Conservation (phyloP, 768 basidiomycete species). For the Mycena epipterygia region DNA sequence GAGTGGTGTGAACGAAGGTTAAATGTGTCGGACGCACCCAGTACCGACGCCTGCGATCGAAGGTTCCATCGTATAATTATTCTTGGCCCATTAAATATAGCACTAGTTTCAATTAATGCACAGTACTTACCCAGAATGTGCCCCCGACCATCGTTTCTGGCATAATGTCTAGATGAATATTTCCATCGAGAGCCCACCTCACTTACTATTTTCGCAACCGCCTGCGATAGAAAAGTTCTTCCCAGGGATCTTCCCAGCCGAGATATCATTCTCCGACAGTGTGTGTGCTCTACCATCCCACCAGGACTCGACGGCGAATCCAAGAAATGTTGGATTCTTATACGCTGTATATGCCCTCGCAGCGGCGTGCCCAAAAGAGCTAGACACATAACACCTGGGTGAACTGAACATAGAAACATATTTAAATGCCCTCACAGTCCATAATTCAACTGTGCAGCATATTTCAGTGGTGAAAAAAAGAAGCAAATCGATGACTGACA, state of each 20-base stretch:
- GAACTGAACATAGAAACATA: not conserved
- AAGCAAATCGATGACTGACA: slow-evolving; percentile 6
- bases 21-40: not conserved
- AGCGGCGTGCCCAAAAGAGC: not conserved
- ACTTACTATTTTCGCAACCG: not conserved
- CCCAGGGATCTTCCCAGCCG: not conserved
- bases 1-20: not conserved
- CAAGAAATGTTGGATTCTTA: not conserved
- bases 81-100: not conserved
- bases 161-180: not conserved
- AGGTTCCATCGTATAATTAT: not conserved
- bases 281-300: not conserved
- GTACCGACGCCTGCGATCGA: not conserved
- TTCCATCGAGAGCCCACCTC: not conserved
- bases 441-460: not conserved
- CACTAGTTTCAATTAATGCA: not conserved
- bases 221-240: not conserved
- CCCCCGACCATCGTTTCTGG: not conserved
- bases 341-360: slow-evolving; percentile 4
- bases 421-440: not conserved
- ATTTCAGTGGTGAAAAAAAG: not conserved
- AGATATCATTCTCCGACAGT: not conserved
- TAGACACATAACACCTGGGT: not conserved
- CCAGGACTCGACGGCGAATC: slow-evolving; percentile 1
- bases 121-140: not conserved